A percentile compares a stretch with the other conserved stretches of the same genome.
Evolutionary conservation across 2,329 filamentous ascomycete genomes (phyloP).

Genomic region (Ascochyta clinopodiicola): DNA sequence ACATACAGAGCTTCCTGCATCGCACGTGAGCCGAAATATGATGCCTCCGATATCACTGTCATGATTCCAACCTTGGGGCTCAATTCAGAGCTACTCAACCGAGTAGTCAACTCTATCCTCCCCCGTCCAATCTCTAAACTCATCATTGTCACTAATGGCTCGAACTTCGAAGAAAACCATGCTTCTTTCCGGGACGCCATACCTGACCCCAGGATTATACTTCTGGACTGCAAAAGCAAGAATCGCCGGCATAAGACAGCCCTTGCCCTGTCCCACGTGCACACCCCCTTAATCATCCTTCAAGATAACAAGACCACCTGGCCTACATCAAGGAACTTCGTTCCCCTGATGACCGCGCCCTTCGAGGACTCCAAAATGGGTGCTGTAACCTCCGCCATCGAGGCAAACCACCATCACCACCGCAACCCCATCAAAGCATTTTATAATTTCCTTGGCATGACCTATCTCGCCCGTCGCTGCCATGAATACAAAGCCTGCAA

Average conservation of each 20-base stretch:
- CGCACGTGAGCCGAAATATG: not conserved
- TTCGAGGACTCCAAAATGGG: not conserved
- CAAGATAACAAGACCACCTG: not conserved
- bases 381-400: not conserved
- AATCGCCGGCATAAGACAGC: not conserved
- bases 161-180: not conserved
- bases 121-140: conserved; percentile 32
- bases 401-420: not conserved
- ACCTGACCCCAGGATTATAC: not conserved
- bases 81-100: conserved; percentile 48
- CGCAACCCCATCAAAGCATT: not conserved
- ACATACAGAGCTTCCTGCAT: not conserved
- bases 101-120: conserved; percentile 52
- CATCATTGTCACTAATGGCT: not conserved
- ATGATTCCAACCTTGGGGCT: conserved; percentile 62
- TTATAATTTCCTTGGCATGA: not conserved
- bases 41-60: conserved; percentile 55
- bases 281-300: not conserved
- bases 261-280: not conserved
- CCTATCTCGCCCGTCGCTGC: not conserved
- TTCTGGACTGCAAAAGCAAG: not conserved
- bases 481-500: not conserved
- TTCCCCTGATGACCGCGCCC: not conserved
- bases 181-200: not conserved
- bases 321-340: not conserved